These are phyloP conservation scores for Cornus controversa DNA, from an alignment of 148 eudicot genomes.

Conservation along the genomic window DNA sequence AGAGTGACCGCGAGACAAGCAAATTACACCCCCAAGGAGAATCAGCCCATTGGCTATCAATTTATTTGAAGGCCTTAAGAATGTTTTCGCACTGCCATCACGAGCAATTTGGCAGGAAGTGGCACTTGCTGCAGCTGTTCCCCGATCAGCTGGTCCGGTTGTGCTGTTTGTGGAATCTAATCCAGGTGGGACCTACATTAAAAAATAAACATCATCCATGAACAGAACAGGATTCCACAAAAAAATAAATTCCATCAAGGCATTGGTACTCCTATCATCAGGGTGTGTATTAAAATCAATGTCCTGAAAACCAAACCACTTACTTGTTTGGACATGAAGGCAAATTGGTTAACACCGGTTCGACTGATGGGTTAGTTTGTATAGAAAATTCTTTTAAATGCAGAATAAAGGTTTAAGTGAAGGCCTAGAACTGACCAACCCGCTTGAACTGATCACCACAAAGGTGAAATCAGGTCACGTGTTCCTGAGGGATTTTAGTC, in stretches of 20 bases:
- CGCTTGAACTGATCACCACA: neutral
- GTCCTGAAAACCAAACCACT: neutral
- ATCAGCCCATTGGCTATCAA: conserved; percentile 67
- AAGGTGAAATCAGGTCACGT: neutral
- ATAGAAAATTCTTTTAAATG: neutral
- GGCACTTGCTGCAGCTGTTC: conserved; percentile 18
- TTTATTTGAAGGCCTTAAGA: conserved; percentile 52
- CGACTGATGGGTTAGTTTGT: neutral
- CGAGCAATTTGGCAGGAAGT: conserved; percentile 5
- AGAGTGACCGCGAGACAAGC: conserved; percentile 67
- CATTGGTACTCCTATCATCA: neutral
- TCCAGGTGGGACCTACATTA: conserved; percentile 56
- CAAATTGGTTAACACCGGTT: neutral
- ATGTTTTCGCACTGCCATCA: conserved; percentile 28
- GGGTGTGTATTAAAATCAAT: neutral
- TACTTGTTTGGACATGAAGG: neutral
- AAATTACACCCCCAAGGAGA: conserved; percentile 70
- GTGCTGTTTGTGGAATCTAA: conserved; percentile 31
- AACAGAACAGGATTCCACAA: conserved; percentile 2
- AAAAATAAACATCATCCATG: conserved; percentile 8
- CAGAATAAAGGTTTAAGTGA: neutral
- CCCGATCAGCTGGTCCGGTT: conserved; percentile 15
- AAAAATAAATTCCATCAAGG: neutral
- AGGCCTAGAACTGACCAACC: neutral
- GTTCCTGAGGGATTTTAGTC: neutral